Evolutionary conservation across 108 stramenopile species (phyloP).

Genomic region (Nitzschia putrida): DNA sequence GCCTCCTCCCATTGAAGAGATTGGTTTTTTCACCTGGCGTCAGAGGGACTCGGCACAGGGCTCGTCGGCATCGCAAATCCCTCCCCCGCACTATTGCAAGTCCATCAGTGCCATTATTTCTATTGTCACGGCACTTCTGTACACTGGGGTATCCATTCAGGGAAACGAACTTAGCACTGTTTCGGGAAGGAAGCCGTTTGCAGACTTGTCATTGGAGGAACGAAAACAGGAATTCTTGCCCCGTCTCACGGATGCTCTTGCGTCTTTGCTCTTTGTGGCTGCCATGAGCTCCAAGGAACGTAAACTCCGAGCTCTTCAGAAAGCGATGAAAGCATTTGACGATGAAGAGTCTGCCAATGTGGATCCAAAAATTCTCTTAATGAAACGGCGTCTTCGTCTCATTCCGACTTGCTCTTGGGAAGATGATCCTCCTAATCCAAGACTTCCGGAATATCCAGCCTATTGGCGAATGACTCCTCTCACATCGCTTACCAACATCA

Average conservation of each 20-base stretch:
- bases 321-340: not conserved
- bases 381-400: slow-evolving; percentile 40
- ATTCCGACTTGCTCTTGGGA: slow-evolving; percentile 77
- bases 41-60: slow-evolving; percentile 10
- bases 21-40: slow-evolving; percentile 34
- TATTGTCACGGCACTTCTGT: slow-evolving; percentile 68
- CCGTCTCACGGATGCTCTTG: slow-evolving; percentile 70
- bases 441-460: slow-evolving; percentile 40
- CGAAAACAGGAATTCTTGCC: slow-evolving; percentile 58
- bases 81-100: slow-evolving; percentile 73
- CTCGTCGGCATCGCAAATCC: not conserved
- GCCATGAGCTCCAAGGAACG: slow-evolving; percentile 50
- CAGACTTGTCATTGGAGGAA: slow-evolving; percentile 52
- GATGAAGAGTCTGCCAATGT: slow-evolving; percentile 1
- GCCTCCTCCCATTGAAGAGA: slow-evolving; percentile 45
- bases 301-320: slow-evolving; percentile 30
- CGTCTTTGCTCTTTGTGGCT: slow-evolving; percentile 68
- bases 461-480: slow-evolving; percentile 42
- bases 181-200: slow-evolving; percentile 47
- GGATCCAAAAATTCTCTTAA: slow-evolving; percentile 17
- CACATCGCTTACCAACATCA: slow-evolving; percentile 61
- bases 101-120: slow-evolving; percentile 63
- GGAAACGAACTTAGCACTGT: slow-evolving; percentile 45
- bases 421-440: slow-evolving; percentile 21
- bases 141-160: slow-evolving; percentile 71